Evolutionary conservation across 208 protist species (phyloP), one percentile per base, ranked within the genome.

Genomic region (Lotmaria passim): DNA sequence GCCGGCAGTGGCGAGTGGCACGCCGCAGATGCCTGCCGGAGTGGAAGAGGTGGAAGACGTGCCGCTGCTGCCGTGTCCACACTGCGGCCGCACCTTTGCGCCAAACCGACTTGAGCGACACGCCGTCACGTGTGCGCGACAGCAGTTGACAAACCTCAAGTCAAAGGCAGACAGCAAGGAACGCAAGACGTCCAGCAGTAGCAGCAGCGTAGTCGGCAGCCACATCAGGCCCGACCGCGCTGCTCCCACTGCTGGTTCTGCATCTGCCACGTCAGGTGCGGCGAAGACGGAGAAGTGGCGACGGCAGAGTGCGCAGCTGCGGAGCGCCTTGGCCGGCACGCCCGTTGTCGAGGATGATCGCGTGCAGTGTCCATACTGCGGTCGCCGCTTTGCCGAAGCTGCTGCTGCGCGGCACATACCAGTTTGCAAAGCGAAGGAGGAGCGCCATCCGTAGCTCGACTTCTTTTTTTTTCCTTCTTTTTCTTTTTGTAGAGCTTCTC

Each of bases 31-130:
- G 28, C 58, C 69, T 1, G 56, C 43, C 17, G 63, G 30, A 0
- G 53, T 39, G 38, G 60, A 64, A 5, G 55, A 61, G 44, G 69
- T 38, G 69, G 60, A 69, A 43, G 77, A 87, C 17, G 67, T 85
- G 33, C 28, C 38, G 56, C 73, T 93, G n/a, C 75, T 67, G 68
- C 79, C 83, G 23, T 95, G 90, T 61, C 83, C 84, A 8, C 69
- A 87, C 66, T 95, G 90, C 60, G 85, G 86, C 48, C 85, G 90
- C 53, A 86, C 73, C 14, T 95, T 93, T 59, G 83, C 83, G 1
- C 36, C 74, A 3, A 78, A 79, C 24, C 81, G 83, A 0, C 73
- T 91, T 38, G 73, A 81, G 14, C 78, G 84, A 19, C 90, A 95
- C 57, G 76, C 80, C 4, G 63, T 46, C 8, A 75, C 85, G 1